Percentiles rank a stretch among this genome's conserved stretches.
These are phyloP conservation scores for Pseudocercospora pini-densiflorae DNA, from an alignment of 2,329 filamentous ascomycete genomes.

Conservation along the genomic window DNA sequence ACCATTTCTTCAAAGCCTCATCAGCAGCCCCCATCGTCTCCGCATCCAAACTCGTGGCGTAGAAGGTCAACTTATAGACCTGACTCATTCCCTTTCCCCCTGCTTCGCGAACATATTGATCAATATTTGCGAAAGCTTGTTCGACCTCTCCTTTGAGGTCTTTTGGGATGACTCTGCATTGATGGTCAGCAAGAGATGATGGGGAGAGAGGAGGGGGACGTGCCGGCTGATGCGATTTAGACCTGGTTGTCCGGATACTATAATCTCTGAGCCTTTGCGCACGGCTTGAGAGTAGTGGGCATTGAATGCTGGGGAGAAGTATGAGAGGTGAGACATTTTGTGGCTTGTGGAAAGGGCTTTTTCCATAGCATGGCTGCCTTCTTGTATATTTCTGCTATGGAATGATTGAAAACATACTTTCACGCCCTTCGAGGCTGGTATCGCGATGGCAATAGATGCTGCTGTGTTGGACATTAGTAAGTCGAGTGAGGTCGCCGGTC, in stretches of 20 bases:
- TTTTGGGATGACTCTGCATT: not conserved
- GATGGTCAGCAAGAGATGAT: too few relatives aligned
- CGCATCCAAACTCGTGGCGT: not conserved
- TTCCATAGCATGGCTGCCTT: too few relatives aligned
- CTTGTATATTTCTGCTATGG: too few relatives aligned
- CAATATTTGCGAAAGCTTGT: not conserved
- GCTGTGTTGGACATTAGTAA: not conserved
- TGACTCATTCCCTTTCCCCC: constrained; percentile 5
- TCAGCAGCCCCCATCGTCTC: not conserved
- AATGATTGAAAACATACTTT: too few relatives aligned
- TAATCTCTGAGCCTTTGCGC: not conserved
- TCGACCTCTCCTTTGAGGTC: constrained; percentile 1
- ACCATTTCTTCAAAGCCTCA: not conserved
- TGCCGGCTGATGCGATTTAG: not conserved
- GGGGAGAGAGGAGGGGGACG: not conserved
- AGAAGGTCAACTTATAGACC: not conserved
- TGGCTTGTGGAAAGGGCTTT: not conserved
- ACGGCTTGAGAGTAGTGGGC: constrained; percentile 3
- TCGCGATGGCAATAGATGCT: too few relatives aligned
- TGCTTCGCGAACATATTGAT: not conserved
- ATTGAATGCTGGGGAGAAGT: constrained; percentile 4
- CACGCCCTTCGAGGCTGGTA: too few relatives aligned
- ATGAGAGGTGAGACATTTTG: constrained; percentile 1
- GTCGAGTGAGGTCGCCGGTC: not conserved
- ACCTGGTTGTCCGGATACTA: constrained; percentile 1